Base-by-base conservation (phyloP, 2,329 filamentous ascomycete genomes). In the Sordariomycetes sp. region DNA sequence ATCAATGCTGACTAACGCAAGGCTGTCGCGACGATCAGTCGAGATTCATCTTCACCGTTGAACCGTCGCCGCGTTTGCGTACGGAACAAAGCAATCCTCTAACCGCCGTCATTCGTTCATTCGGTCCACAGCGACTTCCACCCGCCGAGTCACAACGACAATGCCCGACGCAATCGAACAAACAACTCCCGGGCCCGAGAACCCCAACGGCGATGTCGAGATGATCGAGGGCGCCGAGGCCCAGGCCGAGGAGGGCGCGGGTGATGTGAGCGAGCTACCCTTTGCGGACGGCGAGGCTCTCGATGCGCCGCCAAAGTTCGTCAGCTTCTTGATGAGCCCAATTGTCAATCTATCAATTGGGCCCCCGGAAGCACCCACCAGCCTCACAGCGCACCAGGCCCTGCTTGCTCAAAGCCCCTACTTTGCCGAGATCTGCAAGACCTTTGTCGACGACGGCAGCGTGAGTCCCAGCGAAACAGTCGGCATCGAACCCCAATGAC, bases 331-430 rank as follows among this genome's bases (percentile, higher is more conserved):
- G 16, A 70, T 66, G 42, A 86, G 79, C 42, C 81, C 83, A 1
- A 66, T 86, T 9, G 73, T 87, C 21, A 75, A 76, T 12, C 58
- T 87, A 19, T 50, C 77, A n/a, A 66, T 86, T 15, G 81, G 82
- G 10, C 58, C 60, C 31, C 57, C 60, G 32, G 77, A 68, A 36
- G 73, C 76, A 5, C 67, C 73, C 46, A 77, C 75, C 8, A 66
- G 77, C 21, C 70, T 95, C 38, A 79, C 76, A 17, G 86, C 86
- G 6, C 88, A 95, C 56, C 82, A 94, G 59, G 79, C 68, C 4
- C 70, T 95, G 18, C 68, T 96, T 23, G 51, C 63, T 9, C 72
- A 79, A 53, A 90, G 85, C 28, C 84, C 86, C 0, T 87, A 72
- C 56, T 86, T 95, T 51, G 65, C 67, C 9, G 70, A 77, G 16